These are phyloP conservation scores for Fusarium setosum DNA, from an alignment of 2,329 filamentous ascomycete genomes.

Conservation along the genomic window DNA sequence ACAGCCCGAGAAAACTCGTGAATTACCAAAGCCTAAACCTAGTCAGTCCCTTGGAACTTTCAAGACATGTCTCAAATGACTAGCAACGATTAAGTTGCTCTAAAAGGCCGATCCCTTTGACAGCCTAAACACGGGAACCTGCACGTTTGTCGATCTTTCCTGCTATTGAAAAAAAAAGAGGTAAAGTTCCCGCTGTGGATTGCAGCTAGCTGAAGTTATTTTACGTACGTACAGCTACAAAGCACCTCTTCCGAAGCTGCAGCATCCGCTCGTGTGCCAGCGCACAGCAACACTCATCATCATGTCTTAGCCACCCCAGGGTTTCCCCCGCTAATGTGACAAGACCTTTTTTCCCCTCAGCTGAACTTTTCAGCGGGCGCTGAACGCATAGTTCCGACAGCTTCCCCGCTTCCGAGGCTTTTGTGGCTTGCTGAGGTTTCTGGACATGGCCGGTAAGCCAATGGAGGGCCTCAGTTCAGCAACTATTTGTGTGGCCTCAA, in stretches of 20 bases:
- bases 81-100: neutral
- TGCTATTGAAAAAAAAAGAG: neutral
- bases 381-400: neutral
- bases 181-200: neutral
- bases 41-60: neutral
- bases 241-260: too few relatives aligned
- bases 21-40: neutral
- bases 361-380: neutral
- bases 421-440: slow-evolving; percentile 29
- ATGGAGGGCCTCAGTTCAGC: neutral
- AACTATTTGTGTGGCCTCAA: neutral
- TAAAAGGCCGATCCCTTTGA: neutral
- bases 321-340: too few relatives aligned
- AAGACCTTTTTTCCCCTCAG: neutral
- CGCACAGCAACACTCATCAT: neutral
- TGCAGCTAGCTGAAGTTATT: neutral
- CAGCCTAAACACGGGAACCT: neutral
- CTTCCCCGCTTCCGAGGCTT: neutral
- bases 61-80: neutral
- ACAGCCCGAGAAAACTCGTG: too few relatives aligned
- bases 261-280: too few relatives aligned
- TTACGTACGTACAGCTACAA: too few relatives aligned
- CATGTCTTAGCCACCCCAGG: neutral
- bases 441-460: neutral
- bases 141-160: neutral